Percentiles rank a stretch among this genome's conserved stretches.
Conservation (phyloP, 345 rosid species). For the Punica granatum region DNA sequence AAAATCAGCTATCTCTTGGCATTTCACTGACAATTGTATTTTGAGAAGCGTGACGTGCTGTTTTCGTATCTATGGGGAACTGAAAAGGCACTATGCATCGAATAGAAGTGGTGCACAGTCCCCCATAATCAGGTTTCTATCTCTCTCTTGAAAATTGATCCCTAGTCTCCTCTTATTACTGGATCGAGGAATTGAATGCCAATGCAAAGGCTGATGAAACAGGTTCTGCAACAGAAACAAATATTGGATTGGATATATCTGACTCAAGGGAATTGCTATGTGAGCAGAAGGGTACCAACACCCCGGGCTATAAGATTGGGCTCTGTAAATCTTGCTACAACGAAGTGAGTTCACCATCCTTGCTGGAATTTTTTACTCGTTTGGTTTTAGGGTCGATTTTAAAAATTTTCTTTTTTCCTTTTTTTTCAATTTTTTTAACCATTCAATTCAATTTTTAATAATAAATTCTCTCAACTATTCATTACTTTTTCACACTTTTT, state of each 20-base stretch:
- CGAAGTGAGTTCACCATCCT: slow-evolving; percentile 33
- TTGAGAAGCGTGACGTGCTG: neutral
- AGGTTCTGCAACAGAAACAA: slow-evolving; percentile 19
- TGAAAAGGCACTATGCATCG: neutral
- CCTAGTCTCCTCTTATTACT: slow-evolving; percentile 15
- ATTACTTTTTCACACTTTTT: too few relatives aligned
- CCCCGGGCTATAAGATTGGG: slow-evolving; percentile 43
- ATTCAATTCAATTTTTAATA: too few relatives aligned
- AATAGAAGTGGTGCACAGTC: neutral
- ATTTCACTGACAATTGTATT: neutral
- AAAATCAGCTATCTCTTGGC: slow-evolving; percentile 41
- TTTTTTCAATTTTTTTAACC: too few relatives aligned
- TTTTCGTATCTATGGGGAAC: neutral
- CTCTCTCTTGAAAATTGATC: neutral
- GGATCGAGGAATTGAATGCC: slow-evolving; percentile 65
- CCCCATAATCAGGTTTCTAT: neutral
- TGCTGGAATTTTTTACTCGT: neutral
- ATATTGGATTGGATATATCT: slow-evolving; percentile 17
- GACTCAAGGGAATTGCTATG: slow-evolving; percentile 43
- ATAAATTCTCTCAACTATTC: too few relatives aligned
- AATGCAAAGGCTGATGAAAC: slow-evolving; percentile 39
- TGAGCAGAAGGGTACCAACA: slow-evolving; percentile 42
- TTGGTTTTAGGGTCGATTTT: too few relatives aligned
- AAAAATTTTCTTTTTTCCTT: too few relatives aligned
- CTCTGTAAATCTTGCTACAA: slow-evolving; percentile 67